Percentiles rank a stretch among this genome's conserved stretches.
Conservation (phyloP, 2,329 filamentous ascomycete species). For the Talaromyces sp. region DNA sequence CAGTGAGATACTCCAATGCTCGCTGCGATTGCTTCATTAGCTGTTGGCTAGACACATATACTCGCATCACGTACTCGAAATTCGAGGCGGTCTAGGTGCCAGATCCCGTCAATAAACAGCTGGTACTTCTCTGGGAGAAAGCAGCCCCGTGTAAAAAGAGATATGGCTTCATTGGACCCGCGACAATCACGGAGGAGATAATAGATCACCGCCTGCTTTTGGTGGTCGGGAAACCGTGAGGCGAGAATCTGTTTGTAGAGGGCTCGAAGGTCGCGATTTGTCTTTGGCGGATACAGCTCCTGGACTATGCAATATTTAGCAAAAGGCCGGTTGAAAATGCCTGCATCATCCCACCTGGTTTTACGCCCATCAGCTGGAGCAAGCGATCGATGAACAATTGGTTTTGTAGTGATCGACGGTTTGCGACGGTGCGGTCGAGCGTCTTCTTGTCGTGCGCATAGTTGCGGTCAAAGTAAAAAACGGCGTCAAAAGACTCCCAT, state of each 20-base stretch:
- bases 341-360: conserved; percentile 51
- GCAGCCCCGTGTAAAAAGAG: conserved; percentile 57
- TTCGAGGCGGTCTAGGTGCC: conserved; percentile 69
- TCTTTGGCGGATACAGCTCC: conserved; percentile 70
- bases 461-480: conserved; percentile 59
- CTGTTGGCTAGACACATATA: conserved; percentile 5
- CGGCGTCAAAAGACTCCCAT: conserved; percentile 61
- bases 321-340: conserved; percentile 10
- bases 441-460: conserved; percentile 59
- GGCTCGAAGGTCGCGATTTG: conserved; percentile 60
- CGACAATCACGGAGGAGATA: conserved; percentile 76
- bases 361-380: conserved; percentile 63
- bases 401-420: conserved; percentile 64
- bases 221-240: conserved; percentile 61
- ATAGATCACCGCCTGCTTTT: conserved; percentile 78
- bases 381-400: conserved; percentile 76
- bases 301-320: conserved; percentile 35
- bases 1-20: conserved; percentile 70
- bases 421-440: conserved; percentile 59
- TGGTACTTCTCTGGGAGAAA: conserved; percentile 71
- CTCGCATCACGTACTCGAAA: conserved; percentile 50
- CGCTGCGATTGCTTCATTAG: conserved; percentile 34
- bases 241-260: conserved; percentile 67
- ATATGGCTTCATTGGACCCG: conserved; percentile 44
- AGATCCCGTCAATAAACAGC: conserved; percentile 75